These are phyloP conservation scores for Curvularia eragrostidis DNA, from an alignment of 2,329 filamentous ascomycete species.

Conservation along the genomic window DNA sequence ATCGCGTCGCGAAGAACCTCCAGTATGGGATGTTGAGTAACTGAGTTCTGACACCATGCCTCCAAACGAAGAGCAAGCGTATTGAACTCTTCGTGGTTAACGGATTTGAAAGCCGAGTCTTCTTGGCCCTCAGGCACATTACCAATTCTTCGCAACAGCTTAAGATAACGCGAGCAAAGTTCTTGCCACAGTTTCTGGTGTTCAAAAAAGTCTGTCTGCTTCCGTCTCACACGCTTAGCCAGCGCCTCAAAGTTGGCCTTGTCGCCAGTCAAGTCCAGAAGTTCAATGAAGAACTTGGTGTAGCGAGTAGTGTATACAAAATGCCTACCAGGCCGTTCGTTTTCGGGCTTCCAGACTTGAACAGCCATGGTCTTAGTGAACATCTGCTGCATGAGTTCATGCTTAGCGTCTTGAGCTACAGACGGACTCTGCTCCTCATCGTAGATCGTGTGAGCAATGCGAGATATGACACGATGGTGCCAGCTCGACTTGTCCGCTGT, in stretches of 20 bases:
- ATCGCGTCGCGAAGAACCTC: slow-evolving; percentile 71
- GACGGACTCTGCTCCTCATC: slow-evolving; percentile 61
- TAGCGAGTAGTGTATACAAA: slow-evolving; percentile 92
- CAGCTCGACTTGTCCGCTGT: slow-evolving; percentile 88
- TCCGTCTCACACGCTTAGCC: slow-evolving; percentile 79
- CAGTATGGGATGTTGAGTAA: slow-evolving; percentile 58
- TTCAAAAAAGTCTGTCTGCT: slow-evolving; percentile 75
- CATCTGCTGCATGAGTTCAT: slow-evolving; percentile 81
- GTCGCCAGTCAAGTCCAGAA: slow-evolving; percentile 78
- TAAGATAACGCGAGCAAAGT: slow-evolving; percentile 64
- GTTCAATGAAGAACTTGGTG: slow-evolving; percentile 77
- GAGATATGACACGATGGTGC: slow-evolving; percentile 90
- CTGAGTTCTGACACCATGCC: slow-evolving; percentile 61
- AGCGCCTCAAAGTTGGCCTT: slow-evolving; percentile 77
- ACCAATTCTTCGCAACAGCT: slow-evolving; percentile 64
- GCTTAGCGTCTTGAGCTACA: slow-evolving; percentile 69
- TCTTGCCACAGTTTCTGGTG: slow-evolving; percentile 69
- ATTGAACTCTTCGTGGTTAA: slow-evolving; percentile 70
- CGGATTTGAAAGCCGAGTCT: slow-evolving; percentile 68
- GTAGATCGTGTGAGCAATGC: slow-evolving; percentile 70
- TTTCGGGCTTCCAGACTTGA: slow-evolving; percentile 93
- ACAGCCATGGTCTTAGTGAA: slow-evolving; percentile 95
- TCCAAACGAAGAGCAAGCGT: slow-evolving; percentile 66
- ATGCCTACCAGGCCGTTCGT: slow-evolving; percentile 82
- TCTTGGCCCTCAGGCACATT: slow-evolving; percentile 67